phyloP scores from a whole-genome alignment of 2,329 filamentous ascomycete species.

The Xylaria sp. region DNA sequence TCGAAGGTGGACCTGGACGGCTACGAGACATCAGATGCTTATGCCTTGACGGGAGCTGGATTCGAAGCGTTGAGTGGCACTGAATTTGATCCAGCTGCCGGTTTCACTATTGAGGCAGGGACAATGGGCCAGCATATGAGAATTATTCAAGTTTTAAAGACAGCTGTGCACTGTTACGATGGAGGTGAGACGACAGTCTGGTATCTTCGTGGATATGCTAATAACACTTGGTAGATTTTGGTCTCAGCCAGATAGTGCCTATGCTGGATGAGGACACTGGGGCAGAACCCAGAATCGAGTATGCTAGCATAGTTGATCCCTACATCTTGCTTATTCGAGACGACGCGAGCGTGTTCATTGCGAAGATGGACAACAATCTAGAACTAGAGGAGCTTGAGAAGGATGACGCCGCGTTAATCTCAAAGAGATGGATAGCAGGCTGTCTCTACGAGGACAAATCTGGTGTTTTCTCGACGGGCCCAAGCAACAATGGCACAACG shows the following conservation, averaged over 20 bases:
- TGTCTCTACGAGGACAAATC: constrained; percentile 80
- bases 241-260: constrained; percentile 88
- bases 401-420: constrained; percentile 63
- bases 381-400: constrained; percentile 86
- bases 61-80: constrained; percentile 82
- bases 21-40: constrained; percentile 81
- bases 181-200: constrained; percentile 68
- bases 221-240: constrained; percentile 71
- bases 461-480: constrained; percentile 62
- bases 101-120: constrained; percentile 85
- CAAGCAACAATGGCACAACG: constrained; percentile 54
- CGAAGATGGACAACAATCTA: constrained; percentile 80
- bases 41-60: constrained; percentile 75
- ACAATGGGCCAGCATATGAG: constrained; percentile 82
- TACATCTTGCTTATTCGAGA: constrained; percentile 86
- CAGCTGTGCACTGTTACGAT: constrained; percentile 90
- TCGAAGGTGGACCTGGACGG: constrained; percentile 76
- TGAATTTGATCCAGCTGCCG: constrained; percentile 91
- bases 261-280: constrained; percentile 92
- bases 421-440: constrained; percentile 82
- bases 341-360: constrained; percentile 81
- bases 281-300: constrained; percentile 79
- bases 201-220: constrained; percentile 12
- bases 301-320: constrained; percentile 85
- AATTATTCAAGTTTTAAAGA: constrained; percentile 87